These are phyloP conservation scores for Aspergillus haitiensis DNA, from an alignment of 495 filamentous ascomycete genomes.

Conservation along the genomic window DNA sequence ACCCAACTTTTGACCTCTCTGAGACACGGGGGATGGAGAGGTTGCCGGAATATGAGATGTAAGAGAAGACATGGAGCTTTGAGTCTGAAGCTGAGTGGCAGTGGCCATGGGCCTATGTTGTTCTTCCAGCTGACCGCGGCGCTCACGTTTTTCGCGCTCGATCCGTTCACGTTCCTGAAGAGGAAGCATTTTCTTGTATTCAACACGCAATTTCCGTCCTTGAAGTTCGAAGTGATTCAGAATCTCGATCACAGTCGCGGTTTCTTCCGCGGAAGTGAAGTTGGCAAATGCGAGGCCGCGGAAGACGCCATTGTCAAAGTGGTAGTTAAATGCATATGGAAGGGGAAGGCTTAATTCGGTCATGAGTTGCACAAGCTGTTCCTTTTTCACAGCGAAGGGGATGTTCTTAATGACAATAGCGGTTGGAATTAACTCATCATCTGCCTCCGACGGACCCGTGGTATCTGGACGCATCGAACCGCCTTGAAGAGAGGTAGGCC, in stretches of 20 bases:
- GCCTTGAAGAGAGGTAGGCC: conserved; percentile 51
- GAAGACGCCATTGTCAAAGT: conserved; percentile 98
- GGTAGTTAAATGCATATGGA: conserved; percentile 98
- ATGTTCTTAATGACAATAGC: conserved; percentile 99
- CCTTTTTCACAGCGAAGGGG: conserved; percentile 96
- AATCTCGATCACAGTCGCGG: conserved; percentile 80
- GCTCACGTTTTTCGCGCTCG: conserved; percentile 94
- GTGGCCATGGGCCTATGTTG: conserved; percentile 76
- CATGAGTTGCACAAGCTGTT: conserved; percentile 90
- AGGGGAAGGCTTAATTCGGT: conserved; percentile 85
- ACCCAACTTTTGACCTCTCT: conserved; percentile 64
- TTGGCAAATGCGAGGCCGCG: conserved; percentile 96
- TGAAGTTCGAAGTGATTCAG: conserved; percentile 96
- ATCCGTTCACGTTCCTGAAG: conserved; percentile 92
- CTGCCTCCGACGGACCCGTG: conserved; percentile 54
- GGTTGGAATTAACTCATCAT: conserved; percentile 91
- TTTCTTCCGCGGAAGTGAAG: conserved; percentile 94
- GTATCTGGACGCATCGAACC: conserved; percentile 54
- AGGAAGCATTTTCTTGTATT: conserved; percentile 99
- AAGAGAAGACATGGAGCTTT: conserved; percentile 81
- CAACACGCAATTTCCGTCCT: conserved; percentile 88
- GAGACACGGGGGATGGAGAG: conserved; percentile 71
- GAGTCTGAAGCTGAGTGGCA: conserved; percentile 65
- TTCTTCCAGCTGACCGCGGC: conserved; percentile 93
- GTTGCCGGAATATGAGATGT: conserved; percentile 67